Conservation (phyloP, 225 moss, liverwort and hornwort genomes). For the Lunularia cruciata region DNA sequence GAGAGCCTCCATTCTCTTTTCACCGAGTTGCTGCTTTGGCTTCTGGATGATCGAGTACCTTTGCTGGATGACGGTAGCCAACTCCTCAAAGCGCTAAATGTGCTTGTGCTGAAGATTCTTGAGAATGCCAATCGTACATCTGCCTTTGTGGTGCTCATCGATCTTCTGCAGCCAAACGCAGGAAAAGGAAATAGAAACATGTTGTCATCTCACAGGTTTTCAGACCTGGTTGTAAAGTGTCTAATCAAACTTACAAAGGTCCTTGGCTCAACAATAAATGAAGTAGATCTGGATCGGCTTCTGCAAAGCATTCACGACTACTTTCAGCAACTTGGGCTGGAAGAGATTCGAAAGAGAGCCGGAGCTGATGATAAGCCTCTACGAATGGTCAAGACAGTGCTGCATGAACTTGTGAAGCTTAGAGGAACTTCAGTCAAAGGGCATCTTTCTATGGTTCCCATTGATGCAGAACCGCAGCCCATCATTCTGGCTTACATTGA, state of each 20-base stretch:
- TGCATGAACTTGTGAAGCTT: conserved; percentile 95
- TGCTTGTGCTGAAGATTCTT: conserved; percentile 92
- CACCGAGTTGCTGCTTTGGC: conserved; percentile 89
- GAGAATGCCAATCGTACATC: conserved; percentile 98
- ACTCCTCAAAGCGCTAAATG: conserved; percentile 91
- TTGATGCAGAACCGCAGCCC: conserved; percentile 93
- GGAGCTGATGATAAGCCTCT: conserved; percentile 98
- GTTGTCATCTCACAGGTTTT: conserved; percentile 70
- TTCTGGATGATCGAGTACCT: conserved; percentile 89
- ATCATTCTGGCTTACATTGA: conserved; percentile 99
- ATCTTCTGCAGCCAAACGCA: conserved; percentile 71
- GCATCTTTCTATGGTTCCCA: conserved; percentile 93
- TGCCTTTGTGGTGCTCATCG: conserved; percentile 91
- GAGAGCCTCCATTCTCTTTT: conserved; percentile 84
- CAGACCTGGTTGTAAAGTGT: conserved; percentile 97
- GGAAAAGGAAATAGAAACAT: conserved; percentile 32
- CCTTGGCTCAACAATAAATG: conserved; percentile 82
- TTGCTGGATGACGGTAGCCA: conserved; percentile 96
- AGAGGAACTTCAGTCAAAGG: conserved; percentile 95
- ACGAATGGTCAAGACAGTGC: conserved; percentile 96
- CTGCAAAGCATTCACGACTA: conserved; percentile 93
- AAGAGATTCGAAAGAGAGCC: conserved; percentile 94
- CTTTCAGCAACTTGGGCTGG: conserved; percentile 93
- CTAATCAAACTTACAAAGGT: conserved; percentile 99
- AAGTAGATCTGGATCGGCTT: conserved; percentile 94